Percentiles rank a stretch among this genome's conserved stretches.
Conservation (phyloP, 2,329 filamentous ascomycete species). For the Zymoseptoria passerinii region DNA sequence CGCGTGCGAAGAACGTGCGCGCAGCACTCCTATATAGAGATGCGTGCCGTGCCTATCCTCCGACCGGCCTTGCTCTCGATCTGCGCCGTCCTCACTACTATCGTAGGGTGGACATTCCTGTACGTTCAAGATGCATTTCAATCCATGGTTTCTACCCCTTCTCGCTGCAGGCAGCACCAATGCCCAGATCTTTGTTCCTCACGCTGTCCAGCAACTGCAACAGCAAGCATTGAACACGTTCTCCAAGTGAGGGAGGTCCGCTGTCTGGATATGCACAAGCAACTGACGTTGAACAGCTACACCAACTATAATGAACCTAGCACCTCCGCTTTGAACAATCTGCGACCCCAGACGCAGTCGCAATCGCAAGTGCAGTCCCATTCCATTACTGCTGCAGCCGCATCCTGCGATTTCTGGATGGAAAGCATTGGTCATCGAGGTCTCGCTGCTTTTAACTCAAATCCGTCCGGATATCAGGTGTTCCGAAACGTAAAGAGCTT, state of each 20-base stretch:
- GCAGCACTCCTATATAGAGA: not conserved
- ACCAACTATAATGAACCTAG: slow-evolving; percentile 4
- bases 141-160: not conserved
- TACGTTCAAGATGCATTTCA: not conserved
- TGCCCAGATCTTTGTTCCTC: not conserved
- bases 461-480: slow-evolving; percentile 35
- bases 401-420: slow-evolving; percentile 31
- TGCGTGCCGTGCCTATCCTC: not conserved
- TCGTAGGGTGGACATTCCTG: not conserved
- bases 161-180: not conserved
- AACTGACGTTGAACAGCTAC: slow-evolving; percentile 1
- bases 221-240: not conserved
- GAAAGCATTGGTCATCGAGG: slow-evolving; percentile 42
- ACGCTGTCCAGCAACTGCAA: not conserved
- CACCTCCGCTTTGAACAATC: not conserved
- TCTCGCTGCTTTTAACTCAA: slow-evolving; percentile 39
- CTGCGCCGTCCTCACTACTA: not conserved
- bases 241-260: not conserved
- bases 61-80: not conserved
- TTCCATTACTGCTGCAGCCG: not conserved
- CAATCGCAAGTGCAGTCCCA: slow-evolving; percentile 1
- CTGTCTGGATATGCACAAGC: not conserved
- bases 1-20: not conserved
- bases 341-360: not conserved
- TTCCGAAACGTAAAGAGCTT: slow-evolving; percentile 44